Base-by-base conservation (phyloP, 768 basidiomycete genomes). In the Piloderma croceum region DNA sequence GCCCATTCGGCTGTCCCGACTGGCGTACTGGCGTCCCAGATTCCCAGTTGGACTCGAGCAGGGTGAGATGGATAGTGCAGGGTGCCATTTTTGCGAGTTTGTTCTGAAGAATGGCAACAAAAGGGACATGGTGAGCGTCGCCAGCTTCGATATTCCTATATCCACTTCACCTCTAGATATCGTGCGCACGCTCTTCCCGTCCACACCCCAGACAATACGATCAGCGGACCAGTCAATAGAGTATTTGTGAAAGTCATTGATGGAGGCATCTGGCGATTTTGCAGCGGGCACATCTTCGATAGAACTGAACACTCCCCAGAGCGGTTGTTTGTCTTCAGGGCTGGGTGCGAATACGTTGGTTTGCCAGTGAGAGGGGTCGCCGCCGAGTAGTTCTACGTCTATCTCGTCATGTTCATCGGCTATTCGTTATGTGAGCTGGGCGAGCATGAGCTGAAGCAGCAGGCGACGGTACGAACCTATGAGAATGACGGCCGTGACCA, bases 21-120 rank as follows among this genome's bases (percentile, higher is more conserved):
- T 4, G 65, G 64, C 13, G 50, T 53, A 36, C 68, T 70, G 5
- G 67, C 68, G 42, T 71, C 70, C 69, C 70, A 72, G 41, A 72
- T 70, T 3, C 70, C 70, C 6, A 71, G 50, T 40, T 70, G 68
- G 0, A 70, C 36, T 6, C 68, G 66, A 20, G 57, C 41, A 6
- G 59, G 49, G 37, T 65, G 62, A 3, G 60, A 50, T 7, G 70
- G 69, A 45, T 58, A 71, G 41, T 64, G 68, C 13, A 47, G 32
- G 7, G 45, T 47, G 12, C 64, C 63, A 36, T 67, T 57, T 34
- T 58, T 59, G 12, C 33, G 48, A 27, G 67, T 63, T 12, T 67
- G 43, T 18, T 43, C 65, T 67, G 41, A 2, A 29, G 13, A 15
- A n/a, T n/a, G n/a, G n/a, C n/a, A n/a, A n/a, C n/a, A n/a, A n/a